Base-by-base conservation (phyloP, 164 flowering plant species). In the Hamamelis virginiana region DNA sequence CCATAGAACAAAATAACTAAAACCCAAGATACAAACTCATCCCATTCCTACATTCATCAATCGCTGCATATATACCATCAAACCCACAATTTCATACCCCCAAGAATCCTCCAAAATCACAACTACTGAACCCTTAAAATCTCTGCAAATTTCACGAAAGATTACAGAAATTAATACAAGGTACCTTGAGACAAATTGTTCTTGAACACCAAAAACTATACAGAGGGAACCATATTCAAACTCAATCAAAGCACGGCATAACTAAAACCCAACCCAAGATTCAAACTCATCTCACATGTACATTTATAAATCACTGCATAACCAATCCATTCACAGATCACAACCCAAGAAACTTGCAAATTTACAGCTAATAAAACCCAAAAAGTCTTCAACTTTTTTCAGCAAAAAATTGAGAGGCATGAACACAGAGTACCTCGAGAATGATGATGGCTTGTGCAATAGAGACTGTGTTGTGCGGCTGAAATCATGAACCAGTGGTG, bases 21-120 rank as follows among this genome's bases (percentile, higher is more conserved):
- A 53, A 45, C 52, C n/a, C 50, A 62, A 44, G 50, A 64, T 23
- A 48, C 56, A 48, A 26, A 25, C 16, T 28, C 26, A 47, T n/a
- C 16, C 56, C 22, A 64, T 64, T 11, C 16, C 46, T 16, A 38
- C 63, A 57, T 57, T 23, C 50, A 61, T 38, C 52, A 64, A 19
- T 15, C 51, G 13, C 19, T 16, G 3, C 28, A 63, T 13, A 18
- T 16, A 19, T 3, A 51, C 46, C 68, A 50, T 41, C 9, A 15
- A 22, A 50, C 22, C 38, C n/a, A 27, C 19, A n/a, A n/a, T n/a
- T n/a, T n/a, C n/a, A n/a, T n/a, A 25, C 60, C 5, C 4, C 16
- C 14, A 4, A 57, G n/a, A n/a, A 57, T 9, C 38, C 15, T 5
- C 60, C 33, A 12, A 19, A 23, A 33, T 57, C 60, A 23, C 9